Conservation (phyloP, 352 stramenopile genomes). For the Blastocystis sp. region DNA sequence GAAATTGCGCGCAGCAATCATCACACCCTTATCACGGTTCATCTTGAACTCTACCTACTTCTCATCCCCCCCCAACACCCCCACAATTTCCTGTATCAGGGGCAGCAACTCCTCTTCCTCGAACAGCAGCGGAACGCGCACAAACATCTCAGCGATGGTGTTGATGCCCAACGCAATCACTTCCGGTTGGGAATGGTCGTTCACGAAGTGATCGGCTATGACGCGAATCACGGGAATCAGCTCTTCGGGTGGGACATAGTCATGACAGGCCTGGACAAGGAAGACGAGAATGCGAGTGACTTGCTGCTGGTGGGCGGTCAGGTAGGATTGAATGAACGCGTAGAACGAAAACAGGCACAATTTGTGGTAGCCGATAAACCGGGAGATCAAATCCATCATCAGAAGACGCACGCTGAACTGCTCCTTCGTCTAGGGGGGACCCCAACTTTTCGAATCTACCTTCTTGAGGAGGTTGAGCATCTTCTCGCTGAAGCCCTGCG, state of each 20-base stretch:
- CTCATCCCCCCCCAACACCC: slow-evolving; percentile 69
- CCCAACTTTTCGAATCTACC: not conserved
- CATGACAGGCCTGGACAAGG: slow-evolving; percentile 92
- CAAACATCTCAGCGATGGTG: slow-evolving; percentile 88
- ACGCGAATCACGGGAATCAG: slow-evolving; percentile 89
- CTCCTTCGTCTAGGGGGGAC: slow-evolving; percentile 74
- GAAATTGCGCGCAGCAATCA: slow-evolving; percentile 90
- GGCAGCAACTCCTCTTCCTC: slow-evolving; percentile 85
- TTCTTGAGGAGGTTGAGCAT: slow-evolving; percentile 22
- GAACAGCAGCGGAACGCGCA: slow-evolving; percentile 87
- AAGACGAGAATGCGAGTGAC: slow-evolving; percentile 92
- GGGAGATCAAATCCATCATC: slow-evolving; percentile 97
- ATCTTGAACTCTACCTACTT: slow-evolving; percentile 90
- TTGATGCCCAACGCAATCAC: slow-evolving; percentile 95
- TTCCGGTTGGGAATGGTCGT: slow-evolving; percentile 76
- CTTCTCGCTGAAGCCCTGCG: slow-evolving; percentile 78
- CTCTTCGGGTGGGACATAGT: slow-evolving; percentile 92
- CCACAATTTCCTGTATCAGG: slow-evolving; percentile 74
- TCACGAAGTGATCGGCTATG: slow-evolving; percentile 97
- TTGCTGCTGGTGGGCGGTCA: slow-evolving; percentile 79
- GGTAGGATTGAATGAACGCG: slow-evolving; percentile 88
- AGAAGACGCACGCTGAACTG: slow-evolving; percentile 89
- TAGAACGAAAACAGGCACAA: slow-evolving; percentile 92
- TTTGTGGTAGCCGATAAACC: slow-evolving; percentile 93
- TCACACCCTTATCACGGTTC: slow-evolving; percentile 90